Conservation (phyloP, 805 yeast species). For the Ogataea paradorogensis region DNA sequence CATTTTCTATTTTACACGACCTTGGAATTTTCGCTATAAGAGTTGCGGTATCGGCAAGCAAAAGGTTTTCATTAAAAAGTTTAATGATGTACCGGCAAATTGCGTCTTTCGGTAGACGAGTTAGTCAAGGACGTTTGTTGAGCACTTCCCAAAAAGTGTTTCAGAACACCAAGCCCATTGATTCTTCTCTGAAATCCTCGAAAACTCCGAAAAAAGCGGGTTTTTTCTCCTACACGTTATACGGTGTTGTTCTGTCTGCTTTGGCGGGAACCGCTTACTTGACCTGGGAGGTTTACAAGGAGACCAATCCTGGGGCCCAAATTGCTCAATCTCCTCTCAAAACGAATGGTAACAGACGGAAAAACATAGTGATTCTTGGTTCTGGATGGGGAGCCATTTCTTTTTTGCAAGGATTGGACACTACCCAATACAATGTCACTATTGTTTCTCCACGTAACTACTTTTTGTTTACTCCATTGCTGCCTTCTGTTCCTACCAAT, state of each 20-base stretch:
- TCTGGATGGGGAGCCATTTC: conserved; percentile 95
- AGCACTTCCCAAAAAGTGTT: conserved; percentile 2
- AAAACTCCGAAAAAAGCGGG: conserved; percentile 20
- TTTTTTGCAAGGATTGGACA: conserved; percentile 76
- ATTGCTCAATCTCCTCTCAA: conserved; percentile 47
- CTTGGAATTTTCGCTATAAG: conserved; percentile 6
- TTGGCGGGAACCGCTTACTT: conserved; percentile 53
- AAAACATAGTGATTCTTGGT: conserved; percentile 72
- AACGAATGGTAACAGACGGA: conserved; percentile 55
- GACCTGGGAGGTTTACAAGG: conserved; percentile 61
- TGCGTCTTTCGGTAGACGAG: conserved; percentile 2
- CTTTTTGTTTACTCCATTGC: conserved; percentile 90
- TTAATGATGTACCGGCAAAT: conserved; percentile 5
- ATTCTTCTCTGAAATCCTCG: conserved; percentile 8
- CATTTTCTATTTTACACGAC: conserved; percentile 6
- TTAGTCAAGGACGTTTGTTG: conserved; percentile 4
- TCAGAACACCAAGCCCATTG: conserved; percentile 2
- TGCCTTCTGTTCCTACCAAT: conserved; percentile 93
- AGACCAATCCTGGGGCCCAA: conserved; percentile 59
- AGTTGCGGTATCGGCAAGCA: conserved; percentile 5
- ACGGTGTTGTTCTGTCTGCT: conserved; percentile 45
- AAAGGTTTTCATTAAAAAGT: conserved; percentile 1
- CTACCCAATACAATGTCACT: conserved; percentile 81
- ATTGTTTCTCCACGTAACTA: conserved; percentile 92
- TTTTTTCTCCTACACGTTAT: conserved; percentile 42